A percentile compares a stretch with the other conserved stretches of the same genome.
phyloP scores from a whole-genome alignment of 2,329 filamentous ascomycete genomes.

The Phialophora macrospora region DNA sequence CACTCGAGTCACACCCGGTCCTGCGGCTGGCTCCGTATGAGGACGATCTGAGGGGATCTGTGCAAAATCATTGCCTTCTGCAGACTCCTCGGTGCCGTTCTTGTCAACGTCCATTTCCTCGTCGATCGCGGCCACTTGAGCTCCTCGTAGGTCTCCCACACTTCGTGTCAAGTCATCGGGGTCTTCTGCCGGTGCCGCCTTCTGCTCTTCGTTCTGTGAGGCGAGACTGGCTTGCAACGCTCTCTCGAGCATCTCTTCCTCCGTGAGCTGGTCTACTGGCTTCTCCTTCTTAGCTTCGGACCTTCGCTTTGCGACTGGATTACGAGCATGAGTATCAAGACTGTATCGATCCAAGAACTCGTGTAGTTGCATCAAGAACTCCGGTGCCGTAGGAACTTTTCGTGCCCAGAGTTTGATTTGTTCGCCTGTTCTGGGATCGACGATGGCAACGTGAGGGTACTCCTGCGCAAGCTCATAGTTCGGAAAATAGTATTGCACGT shows the following conservation, averaged over 20 bases:
- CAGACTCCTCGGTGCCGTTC: constrained; percentile 44
- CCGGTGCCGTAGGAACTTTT: constrained; percentile 71
- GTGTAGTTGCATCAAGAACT: constrained; percentile 88
- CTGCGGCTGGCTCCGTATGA: constrained; percentile 76
- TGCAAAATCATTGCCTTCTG: constrained; percentile 60
- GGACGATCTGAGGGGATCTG: constrained; percentile 72
- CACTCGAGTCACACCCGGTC: constrained; percentile 80
- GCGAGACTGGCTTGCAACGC: constrained; percentile 87
- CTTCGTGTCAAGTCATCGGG: constrained; percentile 86
- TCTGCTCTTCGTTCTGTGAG: constrained; percentile 48
- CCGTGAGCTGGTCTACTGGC: constrained; percentile 86
- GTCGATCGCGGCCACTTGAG: constrained; percentile 50
- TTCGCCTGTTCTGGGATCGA: constrained; percentile 94
- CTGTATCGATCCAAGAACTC: constrained; percentile 98
- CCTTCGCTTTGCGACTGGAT: constrained; percentile 82
- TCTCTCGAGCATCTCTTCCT: constrained; percentile 96
- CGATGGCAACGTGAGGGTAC: constrained; percentile 93
- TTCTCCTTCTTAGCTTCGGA: constrained; percentile 70
- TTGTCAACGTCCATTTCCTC: constrained; percentile 48
- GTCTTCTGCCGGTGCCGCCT: constrained; percentile 63
- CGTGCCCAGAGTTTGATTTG: constrained; percentile 97
- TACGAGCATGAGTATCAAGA: constrained; percentile 83
- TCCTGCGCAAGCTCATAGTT: constrained; percentile 80
- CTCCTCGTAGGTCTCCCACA: constrained; percentile 59
- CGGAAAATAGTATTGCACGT: constrained; percentile 88